Evolutionary conservation across 2,329 filamentous ascomycete species (phyloP).

Genomic region (Botrytis squamosa): DNA sequence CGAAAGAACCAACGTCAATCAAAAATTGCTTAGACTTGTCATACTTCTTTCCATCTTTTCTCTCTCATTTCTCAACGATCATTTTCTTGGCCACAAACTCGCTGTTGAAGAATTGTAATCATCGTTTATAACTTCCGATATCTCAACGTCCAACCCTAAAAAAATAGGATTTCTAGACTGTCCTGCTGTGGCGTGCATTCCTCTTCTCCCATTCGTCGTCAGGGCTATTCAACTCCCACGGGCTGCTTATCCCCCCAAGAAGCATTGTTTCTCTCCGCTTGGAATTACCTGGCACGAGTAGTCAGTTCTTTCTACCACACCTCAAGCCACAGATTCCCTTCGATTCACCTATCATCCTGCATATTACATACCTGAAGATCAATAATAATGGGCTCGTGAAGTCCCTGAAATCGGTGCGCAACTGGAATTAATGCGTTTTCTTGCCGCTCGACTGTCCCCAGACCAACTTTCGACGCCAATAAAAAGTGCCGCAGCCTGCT

Average conservation of each 20-base stretch:
- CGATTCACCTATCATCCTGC: conserved; percentile 28
- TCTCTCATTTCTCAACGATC: neutral
- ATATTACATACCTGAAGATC: conserved; percentile 27
- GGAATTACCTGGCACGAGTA: conserved; percentile 31
- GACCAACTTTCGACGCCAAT: conserved; percentile 17
- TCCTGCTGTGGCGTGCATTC: conserved; percentile 34
- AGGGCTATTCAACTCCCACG: conserved; percentile 32
- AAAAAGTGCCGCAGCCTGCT: conserved; percentile 20
- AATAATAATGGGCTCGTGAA: conserved; percentile 29
- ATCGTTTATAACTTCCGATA: conserved; percentile 22
- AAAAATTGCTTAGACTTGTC: conserved; percentile 5
- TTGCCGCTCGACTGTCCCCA: conserved; percentile 18
- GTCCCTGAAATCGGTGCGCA: conserved; percentile 25
- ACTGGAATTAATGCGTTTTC: conserved; percentile 13
- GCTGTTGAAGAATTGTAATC: conserved; percentile 18
- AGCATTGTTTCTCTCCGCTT: conserved; percentile 31
- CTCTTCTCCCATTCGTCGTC: conserved; percentile 33
- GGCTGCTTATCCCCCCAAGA: conserved; percentile 32
- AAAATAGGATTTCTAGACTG: conserved; percentile 22
- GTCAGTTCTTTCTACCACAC: conserved; percentile 28
- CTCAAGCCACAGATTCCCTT: conserved; percentile 34
- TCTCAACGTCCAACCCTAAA: conserved; percentile 25
- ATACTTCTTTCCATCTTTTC: conserved; percentile 6
- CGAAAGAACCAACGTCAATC: neutral
- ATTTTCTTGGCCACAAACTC: conserved; percentile 10